Evolutionary conservation across 1,284 basidiomycete genomes (phyloP).

Genomic region (Filobasidium uniguttulatum): DNA sequence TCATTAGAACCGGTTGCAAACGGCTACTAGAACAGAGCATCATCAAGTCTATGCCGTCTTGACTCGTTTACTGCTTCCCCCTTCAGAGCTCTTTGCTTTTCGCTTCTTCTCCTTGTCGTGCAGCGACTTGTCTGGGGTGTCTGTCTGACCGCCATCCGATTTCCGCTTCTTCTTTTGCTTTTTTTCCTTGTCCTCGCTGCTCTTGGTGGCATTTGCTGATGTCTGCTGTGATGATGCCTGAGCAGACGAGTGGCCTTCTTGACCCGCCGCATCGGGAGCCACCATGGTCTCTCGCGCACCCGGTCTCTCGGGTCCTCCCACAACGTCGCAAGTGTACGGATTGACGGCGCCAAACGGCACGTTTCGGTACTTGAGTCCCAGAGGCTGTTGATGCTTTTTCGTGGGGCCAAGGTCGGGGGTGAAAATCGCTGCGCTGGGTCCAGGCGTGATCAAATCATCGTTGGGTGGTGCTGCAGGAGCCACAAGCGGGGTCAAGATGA

Average conservation of each 20-base stretch:
- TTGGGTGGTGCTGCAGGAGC: background rate
- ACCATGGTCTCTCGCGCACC: conserved; percentile 6
- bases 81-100: background rate
- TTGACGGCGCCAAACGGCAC: conserved; percentile 11
- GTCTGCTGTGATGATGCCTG: conserved; percentile 7
- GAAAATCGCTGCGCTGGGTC: background rate
- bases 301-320: conserved; percentile 4
- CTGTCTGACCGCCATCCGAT: background rate
- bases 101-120: background rate
- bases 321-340: conserved; percentile 1
- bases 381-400: conserved; percentile 9
- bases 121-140: too few species aligned
- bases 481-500: conserved; percentile 24
- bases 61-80: background rate
- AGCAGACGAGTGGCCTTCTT: background rate
- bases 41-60: background rate
- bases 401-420: background rate
- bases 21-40: too few species aligned
- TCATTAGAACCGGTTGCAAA: too few species aligned
- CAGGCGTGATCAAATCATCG: background rate
- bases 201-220: conserved; percentile 2
- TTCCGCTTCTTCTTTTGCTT: conserved; percentile 8
- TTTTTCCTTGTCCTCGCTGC: conserved; percentile 1
- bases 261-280: background rate
- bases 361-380: conserved; percentile 13